phyloP scores from a whole-genome alignment of 345 rosid species.

The Hibiscus mutabilis region DNA sequence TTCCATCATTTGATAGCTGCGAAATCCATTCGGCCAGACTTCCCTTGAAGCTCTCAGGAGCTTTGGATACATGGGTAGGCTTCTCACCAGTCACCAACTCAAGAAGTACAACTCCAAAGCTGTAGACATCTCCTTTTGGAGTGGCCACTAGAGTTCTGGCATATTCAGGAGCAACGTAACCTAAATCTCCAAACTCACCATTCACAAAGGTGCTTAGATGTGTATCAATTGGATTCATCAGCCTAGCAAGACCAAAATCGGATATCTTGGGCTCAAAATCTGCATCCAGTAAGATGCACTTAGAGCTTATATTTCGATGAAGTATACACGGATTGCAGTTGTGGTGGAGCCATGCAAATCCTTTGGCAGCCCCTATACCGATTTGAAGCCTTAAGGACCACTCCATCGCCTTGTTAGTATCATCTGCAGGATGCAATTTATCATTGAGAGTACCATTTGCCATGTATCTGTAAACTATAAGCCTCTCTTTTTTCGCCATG shows the following conservation, averaged over 20 bases:
- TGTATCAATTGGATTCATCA: conserved; percentile 91
- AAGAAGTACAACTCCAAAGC: conserved; percentile 87
- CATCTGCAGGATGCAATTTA: conserved; percentile 40
- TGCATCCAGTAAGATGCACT: conserved; percentile 69
- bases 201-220: conserved; percentile 94
- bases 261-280: conserved; percentile 86
- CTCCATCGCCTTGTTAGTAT: conserved; percentile 45
- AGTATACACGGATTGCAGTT: conserved; percentile 88
- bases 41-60: conserved; percentile 75
- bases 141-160: conserved; percentile 82
- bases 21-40: conserved; percentile 80
- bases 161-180: conserved; percentile 93
- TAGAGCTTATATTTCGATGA: conserved; percentile 92
- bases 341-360: conserved; percentile 96
- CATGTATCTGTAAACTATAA: conserved; percentile 74
- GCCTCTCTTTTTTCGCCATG: conserved; percentile 59
- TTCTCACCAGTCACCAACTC: conserved; percentile 89
- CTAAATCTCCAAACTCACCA: conserved; percentile 94
- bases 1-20: conserved; percentile 37
- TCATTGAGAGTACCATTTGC: conserved; percentile 63
- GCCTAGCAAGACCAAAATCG: conserved; percentile 93
- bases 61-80: conserved; percentile 56
- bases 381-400: conserved; percentile 87
- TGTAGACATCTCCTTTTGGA: conserved; percentile 94
- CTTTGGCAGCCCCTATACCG: conserved; percentile 71